Base-by-base conservation (phyloP, 139 green algal species). In the Coelastrella sp. region DNA sequence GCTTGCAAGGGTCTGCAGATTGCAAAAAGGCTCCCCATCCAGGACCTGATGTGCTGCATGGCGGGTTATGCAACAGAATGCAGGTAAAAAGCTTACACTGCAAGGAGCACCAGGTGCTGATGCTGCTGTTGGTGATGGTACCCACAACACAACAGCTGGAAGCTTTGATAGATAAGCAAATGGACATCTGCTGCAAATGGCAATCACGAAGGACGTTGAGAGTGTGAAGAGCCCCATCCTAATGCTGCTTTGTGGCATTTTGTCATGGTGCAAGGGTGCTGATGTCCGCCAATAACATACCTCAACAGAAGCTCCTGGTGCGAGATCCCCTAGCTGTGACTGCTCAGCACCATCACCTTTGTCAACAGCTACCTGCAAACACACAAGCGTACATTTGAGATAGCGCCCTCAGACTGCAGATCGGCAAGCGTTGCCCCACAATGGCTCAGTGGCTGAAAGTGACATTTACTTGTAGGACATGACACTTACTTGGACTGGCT, bases 361-460 rank as follows among this genome's bases (percentile, higher is more conserved):
- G 66, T 91, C 87, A 58, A 91, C 65, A 27, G 85, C 78, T 15
- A 91, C 85, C 85, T 90, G 85, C 56, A 60, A 25, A 24, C 19
- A 8, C 9, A 75, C 17, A 24, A 24, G 24, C 15, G 7, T 24
- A 27, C 15, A 24, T 76, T 15, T 24, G n/a, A 15, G 5, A 12
- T 20, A 20, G 63, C 14, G 5, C 12, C 63, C n/a, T n/a, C 4
- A 70, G 63, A 20, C 12, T 20, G 14, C 63, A 70, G 63, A 70
- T 70, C 63, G 12, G 14, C 63, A 70, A 70, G 14, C 11, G 12
- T 70, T 70, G 63, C 63, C 63, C 11, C 63, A 49, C 35, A 49
- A 49, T 49, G 35, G 35, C 35, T 49, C 35, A 49, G 35, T 49
- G 35, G 35, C 35, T 49, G 35, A 49, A 1, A 49, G 35, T 49